Evolutionary conservation across 805 yeast genomes (phyloP).

Genomic region (Monosporozyma siamensis): DNA sequence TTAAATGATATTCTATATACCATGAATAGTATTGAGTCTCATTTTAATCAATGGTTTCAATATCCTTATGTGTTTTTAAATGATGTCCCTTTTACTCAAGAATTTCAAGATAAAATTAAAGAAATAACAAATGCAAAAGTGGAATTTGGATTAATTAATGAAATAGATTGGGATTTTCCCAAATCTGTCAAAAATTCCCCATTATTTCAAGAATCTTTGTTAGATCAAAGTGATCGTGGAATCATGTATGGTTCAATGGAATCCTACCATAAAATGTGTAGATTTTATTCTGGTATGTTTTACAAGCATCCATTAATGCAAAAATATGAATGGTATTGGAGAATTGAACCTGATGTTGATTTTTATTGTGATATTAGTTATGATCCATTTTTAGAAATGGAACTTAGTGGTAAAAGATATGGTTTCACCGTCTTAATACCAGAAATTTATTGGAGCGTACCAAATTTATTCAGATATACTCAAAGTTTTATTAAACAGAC

Average conservation of each 20-base stretch:
- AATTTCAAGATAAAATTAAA: conserved; percentile 47
- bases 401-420: conserved; percentile 54
- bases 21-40: conserved; percentile 69
- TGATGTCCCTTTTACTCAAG: conserved; percentile 64
- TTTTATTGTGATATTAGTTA: conserved; percentile 86
- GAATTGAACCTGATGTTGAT: conserved; percentile 89
- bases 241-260: conserved; percentile 76
- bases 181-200: not conserved
- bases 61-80: conserved; percentile 90
- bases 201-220: conserved; percentile 1
- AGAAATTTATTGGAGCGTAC: conserved; percentile 75
- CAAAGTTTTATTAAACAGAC: conserved; percentile 45
- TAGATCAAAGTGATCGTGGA: conserved; percentile 63
- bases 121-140: conserved; percentile 50
- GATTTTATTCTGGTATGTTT: conserved; percentile 78
- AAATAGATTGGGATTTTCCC: conserved; percentile 64
- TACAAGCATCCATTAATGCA: conserved; percentile 68
- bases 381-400: conserved; percentile 85
- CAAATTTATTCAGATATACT: conserved; percentile 70
- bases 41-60: conserved; percentile 86
- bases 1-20: conserved; percentile 63
- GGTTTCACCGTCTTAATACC: conserved; percentile 76
- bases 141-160: conserved; percentile 60
- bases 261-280: conserved; percentile 89
- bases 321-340: conserved; percentile 86